Evolutionary conservation across 805 yeast genomes (phyloP).

Genomic region (Torulaspora microellipsoides): DNA sequence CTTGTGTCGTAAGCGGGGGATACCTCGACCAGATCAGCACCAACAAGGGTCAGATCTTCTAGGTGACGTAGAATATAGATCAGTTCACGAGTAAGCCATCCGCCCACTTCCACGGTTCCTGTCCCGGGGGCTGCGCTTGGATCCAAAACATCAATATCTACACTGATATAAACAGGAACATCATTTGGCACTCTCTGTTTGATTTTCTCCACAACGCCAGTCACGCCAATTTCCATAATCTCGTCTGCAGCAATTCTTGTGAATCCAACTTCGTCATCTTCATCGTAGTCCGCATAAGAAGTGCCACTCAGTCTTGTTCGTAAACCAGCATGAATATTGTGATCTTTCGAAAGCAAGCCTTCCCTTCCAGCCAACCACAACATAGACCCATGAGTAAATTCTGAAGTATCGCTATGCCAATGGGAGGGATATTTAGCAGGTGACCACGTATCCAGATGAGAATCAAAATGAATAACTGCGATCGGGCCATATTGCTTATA

Average conservation of each 20-base stretch:
- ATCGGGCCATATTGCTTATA: constrained; percentile 58
- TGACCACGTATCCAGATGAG: constrained; percentile 79
- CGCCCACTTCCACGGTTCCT: constrained; percentile 76
- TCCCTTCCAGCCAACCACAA: constrained; percentile 75
- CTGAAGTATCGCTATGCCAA: constrained; percentile 53
- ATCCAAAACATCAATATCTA: constrained; percentile 76
- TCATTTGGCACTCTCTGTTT: constrained; percentile 52
- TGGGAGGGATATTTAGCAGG: constrained; percentile 65
- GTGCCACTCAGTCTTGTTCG: constrained; percentile 67
- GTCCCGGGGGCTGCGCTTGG: constrained; percentile 75
- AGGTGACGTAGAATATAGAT: constrained; percentile 55
- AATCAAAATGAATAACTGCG: constrained; percentile 77
- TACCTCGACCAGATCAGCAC: constrained; percentile 76
- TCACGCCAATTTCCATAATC: constrained; percentile 60
- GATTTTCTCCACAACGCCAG: constrained; percentile 53
- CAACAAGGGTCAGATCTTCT: constrained; percentile 57
- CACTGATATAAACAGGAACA: constrained; percentile 67
- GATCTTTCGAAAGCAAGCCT: constrained; percentile 48
- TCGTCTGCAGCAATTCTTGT: constrained; percentile 67
- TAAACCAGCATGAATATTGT: constrained; percentile 71
- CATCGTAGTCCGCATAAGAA: constrained; percentile 56
- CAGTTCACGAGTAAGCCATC: constrained; percentile 63
- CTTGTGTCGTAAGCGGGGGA: constrained; percentile 62
- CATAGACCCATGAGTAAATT: constrained; percentile 82
- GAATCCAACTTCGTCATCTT: constrained; percentile 67